A percentile compares a stretch with the other conserved stretches of the same genome.
phyloP scores from a whole-genome alignment of 169 alveolate genomes.

The Cryptosporidium ubiquitum region DNA sequence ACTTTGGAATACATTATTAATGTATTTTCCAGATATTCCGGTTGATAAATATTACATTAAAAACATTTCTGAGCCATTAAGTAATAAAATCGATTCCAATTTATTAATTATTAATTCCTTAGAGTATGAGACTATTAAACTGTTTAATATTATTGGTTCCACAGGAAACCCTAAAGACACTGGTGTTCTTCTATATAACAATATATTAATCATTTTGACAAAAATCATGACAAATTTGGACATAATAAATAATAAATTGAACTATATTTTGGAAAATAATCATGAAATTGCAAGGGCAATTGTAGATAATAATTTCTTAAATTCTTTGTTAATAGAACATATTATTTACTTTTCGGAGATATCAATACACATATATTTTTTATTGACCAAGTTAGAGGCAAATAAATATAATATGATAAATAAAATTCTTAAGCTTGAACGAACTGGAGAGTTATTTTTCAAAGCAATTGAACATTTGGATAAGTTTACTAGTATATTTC shows the following conservation, averaged over 20 bases:
- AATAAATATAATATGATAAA: neutral
- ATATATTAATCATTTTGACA: neutral
- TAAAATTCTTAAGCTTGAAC: neutral
- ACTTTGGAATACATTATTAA: constrained; percentile 19
- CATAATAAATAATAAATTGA: neutral
- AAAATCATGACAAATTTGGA: neutral
- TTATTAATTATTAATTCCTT: constrained; percentile 5
- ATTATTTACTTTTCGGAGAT: constrained; percentile 11
- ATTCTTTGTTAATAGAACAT: constrained; percentile 1
- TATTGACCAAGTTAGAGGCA: neutral
- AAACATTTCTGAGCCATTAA: neutral
- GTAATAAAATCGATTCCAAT: neutral
- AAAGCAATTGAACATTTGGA: constrained; percentile 20
- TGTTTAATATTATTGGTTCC: constrained; percentile 36
- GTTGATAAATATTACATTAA: neutral
- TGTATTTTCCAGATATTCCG: neutral
- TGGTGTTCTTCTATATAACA: constrained; percentile 1
- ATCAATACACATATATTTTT: constrained; percentile 29
- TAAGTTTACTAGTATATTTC: constrained; percentile 14
- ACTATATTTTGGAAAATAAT: neutral
- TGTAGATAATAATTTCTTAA: neutral
- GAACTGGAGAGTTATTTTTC: constrained; percentile 10
- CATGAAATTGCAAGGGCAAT: neutral
- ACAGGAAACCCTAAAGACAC: constrained; percentile 45
- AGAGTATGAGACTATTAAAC: constrained; percentile 23